A percentile compares a stretch with the other conserved stretches of the same genome.
Evolutionary conservation across 345 rosid species (phyloP).

Genomic region (Combretum micranthum): DNA sequence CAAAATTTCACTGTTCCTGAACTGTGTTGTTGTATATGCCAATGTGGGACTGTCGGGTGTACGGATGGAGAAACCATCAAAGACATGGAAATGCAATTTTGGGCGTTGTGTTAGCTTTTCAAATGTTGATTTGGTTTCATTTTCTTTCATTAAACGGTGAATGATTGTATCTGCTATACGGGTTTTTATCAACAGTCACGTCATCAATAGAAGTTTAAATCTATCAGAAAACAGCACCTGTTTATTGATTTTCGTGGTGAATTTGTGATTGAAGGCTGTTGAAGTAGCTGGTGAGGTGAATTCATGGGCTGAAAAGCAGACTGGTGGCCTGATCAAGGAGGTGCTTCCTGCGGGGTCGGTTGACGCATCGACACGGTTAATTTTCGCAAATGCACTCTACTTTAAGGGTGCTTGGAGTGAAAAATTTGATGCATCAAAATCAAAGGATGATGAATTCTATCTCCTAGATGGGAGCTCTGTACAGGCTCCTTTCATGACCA

Average conservation of each 20-base stretch:
- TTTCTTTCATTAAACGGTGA: too few relatives aligned
- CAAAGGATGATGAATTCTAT: conserved; percentile 55
- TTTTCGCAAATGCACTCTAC: conserved; percentile 72
- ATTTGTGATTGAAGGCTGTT: conserved; percentile 39
- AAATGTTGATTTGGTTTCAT: too few relatives aligned
- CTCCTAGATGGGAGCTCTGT: conserved; percentile 46
- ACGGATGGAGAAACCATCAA: too few relatives aligned
- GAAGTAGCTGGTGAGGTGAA: conserved; percentile 61
- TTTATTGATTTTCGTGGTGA: background rate
- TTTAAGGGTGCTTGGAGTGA: conserved; percentile 81
- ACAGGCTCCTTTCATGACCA: conserved; percentile 68
- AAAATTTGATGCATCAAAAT: conserved; percentile 43
- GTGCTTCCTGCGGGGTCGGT: conserved; percentile 63
- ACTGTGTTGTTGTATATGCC: too few relatives aligned
- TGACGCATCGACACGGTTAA: conserved; percentile 42
- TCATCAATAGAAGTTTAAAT: too few relatives aligned
- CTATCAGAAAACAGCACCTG: too few relatives aligned
- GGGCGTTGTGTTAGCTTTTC: too few relatives aligned
- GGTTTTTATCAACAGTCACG: too few relatives aligned
- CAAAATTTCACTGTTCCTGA: too few relatives aligned
- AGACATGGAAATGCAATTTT: too few relatives aligned
- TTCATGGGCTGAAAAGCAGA: conserved; percentile 67
- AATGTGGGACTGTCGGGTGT: too few relatives aligned
- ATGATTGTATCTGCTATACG: too few relatives aligned
- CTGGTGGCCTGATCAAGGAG: conserved; percentile 66